Evolutionary conservation across 2,329 filamentous ascomycete species (phyloP).

Genomic region (Aspergillus sclerotialis): DNA sequence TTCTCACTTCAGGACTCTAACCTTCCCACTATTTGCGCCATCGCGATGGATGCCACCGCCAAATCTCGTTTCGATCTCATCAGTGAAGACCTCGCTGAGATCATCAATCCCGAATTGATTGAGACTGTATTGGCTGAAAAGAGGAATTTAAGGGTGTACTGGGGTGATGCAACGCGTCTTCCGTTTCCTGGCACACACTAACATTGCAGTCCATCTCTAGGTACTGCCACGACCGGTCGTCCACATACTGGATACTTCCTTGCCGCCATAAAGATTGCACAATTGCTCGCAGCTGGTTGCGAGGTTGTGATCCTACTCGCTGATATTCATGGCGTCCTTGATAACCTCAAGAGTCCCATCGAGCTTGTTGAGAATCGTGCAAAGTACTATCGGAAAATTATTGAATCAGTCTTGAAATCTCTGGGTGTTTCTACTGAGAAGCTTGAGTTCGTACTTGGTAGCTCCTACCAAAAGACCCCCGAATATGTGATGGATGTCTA

Average conservation of each 20-base stretch:
- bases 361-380: constrained; percentile 77
- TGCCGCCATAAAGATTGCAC: constrained; percentile 60
- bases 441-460: constrained; percentile 78
- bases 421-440: constrained; percentile 70
- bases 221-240: constrained; percentile 73
- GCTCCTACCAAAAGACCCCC: constrained; percentile 62
- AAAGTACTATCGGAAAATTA: constrained; percentile 72
- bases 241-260: constrained; percentile 80
- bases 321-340: constrained; percentile 52
- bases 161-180: too few relatives aligned
- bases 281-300: constrained; percentile 77
- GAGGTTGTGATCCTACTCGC: constrained; percentile 67
- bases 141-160: constrained; percentile 25
- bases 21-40: too few relatives aligned
- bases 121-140: constrained; percentile 22
- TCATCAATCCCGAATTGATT: constrained; percentile 61
- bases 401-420: constrained; percentile 65
- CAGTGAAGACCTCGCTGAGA: constrained; percentile 71
- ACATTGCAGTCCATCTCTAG: too few relatives aligned
- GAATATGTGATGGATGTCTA: constrained; percentile 83
- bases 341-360: constrained; percentile 64
- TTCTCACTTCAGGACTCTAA: too few relatives aligned
- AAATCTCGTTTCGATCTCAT: constrained; percentile 71
- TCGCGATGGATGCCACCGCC: too few relatives aligned
- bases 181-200: too few relatives aligned